Conservation (phyloP, 2,329 filamentous ascomycete genomes). For the Onygenales sp. region DNA sequence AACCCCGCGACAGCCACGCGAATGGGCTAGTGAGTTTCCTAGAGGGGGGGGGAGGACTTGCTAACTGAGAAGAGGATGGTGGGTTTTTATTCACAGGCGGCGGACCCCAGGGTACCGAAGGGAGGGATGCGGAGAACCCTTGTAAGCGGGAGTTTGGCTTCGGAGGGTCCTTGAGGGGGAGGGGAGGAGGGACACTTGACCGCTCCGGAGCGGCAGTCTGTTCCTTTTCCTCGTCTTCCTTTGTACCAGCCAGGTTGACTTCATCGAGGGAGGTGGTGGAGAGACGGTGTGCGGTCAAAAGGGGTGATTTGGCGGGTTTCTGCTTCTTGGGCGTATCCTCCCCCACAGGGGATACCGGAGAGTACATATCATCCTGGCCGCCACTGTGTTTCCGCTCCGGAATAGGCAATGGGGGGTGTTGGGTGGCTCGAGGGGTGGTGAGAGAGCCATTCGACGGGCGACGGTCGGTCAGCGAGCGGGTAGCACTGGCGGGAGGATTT, state of each 20-base stretch:
- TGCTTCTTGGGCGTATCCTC: constrained; percentile 27
- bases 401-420: constrained; percentile 20
- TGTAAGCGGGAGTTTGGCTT: constrained; percentile 26
- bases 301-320: constrained; percentile 40
- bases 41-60: constrained; percentile 28
- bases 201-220: not conserved
- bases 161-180: constrained; percentile 25
- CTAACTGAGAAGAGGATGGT: constrained; percentile 25
- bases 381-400: constrained; percentile 10
- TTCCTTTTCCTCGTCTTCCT: constrained; percentile 37
- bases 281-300: constrained; percentile 43
- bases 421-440: constrained; percentile 27
- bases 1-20: constrained; percentile 67
- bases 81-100: constrained; percentile 34
- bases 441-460: constrained; percentile 30
- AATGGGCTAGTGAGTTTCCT: constrained; percentile 84
- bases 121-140: constrained; percentile 63
- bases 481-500: constrained; percentile 30
- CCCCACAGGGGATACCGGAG: constrained; percentile 20
- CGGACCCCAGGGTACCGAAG: constrained; percentile 63
- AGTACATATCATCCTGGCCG: constrained; percentile 16
- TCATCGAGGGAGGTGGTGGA: constrained; percentile 53
- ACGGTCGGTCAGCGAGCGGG: constrained; percentile 51
- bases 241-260: constrained; percentile 55
- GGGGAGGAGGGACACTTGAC: constrained; percentile 17